A percentile compares a stretch with the other conserved stretches of the same genome.
These are phyloP conservation scores for Cryptosporidium ryanae DNA, from an alignment of 169 alveolate species.

Conservation along the genomic window DNA sequence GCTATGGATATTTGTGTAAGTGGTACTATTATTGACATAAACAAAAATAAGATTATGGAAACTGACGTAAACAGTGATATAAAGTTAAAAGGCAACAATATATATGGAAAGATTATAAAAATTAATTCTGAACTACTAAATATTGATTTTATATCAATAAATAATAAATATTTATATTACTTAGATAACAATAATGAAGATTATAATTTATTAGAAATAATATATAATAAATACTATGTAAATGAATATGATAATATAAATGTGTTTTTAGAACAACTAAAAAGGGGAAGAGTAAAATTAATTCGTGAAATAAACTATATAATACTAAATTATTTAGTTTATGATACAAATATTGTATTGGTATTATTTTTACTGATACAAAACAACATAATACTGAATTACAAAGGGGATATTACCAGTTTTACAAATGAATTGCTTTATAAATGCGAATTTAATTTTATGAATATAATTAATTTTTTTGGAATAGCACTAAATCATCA, in stretches of 20 bases:
- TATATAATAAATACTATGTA: not conserved
- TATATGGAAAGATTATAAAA: not conserved
- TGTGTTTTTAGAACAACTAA: not conserved
- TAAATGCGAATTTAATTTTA: not conserved
- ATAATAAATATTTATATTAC: not conserved
- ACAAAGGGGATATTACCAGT: constrained; percentile 8
- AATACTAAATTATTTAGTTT: not conserved
- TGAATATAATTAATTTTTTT: not conserved
- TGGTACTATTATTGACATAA: not conserved
- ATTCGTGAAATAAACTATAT: constrained; percentile 4
- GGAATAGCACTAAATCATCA: constrained; percentile 24
- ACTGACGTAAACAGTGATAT: not conserved
- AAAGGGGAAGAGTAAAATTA: not conserved
- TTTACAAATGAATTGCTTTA: constrained; percentile 1
- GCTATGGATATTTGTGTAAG: constrained; percentile 51
- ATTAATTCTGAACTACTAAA: not conserved
- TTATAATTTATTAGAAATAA: constrained; percentile 17
- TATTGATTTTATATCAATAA: not conserved
- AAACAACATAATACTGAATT: constrained; percentile 11
- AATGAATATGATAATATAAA: constrained; percentile 16
- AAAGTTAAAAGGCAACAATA: not conserved
- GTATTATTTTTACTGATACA: constrained; percentile 27
- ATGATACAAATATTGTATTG: constrained; percentile 39
- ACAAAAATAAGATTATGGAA: not conserved
- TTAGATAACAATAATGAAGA: constrained; percentile 16